phyloP scores from a whole-genome alignment of 2,329 filamentous ascomycete species.

The Penicillium aurantiogriseum region DNA sequence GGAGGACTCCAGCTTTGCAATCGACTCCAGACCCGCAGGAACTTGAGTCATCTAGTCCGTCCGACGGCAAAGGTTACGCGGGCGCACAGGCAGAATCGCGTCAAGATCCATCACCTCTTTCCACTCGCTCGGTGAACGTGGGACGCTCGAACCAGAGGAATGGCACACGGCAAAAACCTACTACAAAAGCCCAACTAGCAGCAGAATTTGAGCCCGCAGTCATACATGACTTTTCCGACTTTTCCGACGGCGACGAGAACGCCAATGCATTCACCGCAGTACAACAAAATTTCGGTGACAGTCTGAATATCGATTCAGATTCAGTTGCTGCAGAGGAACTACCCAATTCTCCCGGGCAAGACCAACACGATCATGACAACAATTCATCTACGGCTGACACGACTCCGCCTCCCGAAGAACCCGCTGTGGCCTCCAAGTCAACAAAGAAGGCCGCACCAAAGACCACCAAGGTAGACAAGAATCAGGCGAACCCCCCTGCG shows the following conservation, averaged over 20 bases:
- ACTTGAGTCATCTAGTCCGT: constrained; percentile 41
- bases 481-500: constrained; percentile 26
- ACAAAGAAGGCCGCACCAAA: constrained; percentile 21
- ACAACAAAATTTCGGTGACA: constrained; percentile 28
- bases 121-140: constrained; percentile 37
- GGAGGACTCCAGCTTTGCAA: constrained; percentile 42
- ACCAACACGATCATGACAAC: constrained; percentile 20
- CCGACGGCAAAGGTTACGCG: constrained; percentile 31
- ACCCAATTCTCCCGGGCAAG: constrained; percentile 9
- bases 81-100: constrained; percentile 24
- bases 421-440: constrained; percentile 18
- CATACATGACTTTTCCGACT: constrained; percentile 34
- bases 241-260: constrained; percentile 40
- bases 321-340: constrained; percentile 16
- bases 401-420: constrained; percentile 13
- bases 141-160: constrained; percentile 29
- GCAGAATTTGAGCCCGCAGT: constrained; percentile 26
- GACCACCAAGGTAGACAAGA: constrained; percentile 17
- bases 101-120: constrained; percentile 36
- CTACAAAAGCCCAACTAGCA: constrained; percentile 14
- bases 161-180: constrained; percentile 24
- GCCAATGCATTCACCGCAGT: constrained; percentile 30
- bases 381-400: constrained; percentile 16
- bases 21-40: constrained; percentile 43
- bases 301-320: constrained; percentile 21